phyloP scores from a whole-genome alignment of 176 grass and related monocot genomes.

The Musa itinerans region DNA sequence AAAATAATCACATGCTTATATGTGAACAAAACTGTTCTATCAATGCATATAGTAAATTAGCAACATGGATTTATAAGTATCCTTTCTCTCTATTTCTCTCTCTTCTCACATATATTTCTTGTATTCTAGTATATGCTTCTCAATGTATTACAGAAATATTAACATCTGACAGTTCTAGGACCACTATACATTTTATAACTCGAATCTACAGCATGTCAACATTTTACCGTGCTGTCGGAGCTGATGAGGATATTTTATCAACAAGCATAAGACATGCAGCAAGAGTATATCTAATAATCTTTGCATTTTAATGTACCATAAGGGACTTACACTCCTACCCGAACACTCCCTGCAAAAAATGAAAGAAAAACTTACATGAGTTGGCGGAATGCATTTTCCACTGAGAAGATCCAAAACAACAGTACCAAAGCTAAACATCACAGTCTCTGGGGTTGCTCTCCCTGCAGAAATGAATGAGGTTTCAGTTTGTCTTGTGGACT shows the following conservation, averaged over 20 bases:
- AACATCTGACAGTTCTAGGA: too few species aligned
- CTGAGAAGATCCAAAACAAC: slow-evolving; percentile 87
- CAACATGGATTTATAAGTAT: neutral
- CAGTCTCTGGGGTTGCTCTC: slow-evolving; percentile 84
- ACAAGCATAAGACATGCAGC: too few species aligned
- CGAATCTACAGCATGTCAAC: too few species aligned
- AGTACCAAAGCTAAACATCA: slow-evolving; percentile 96
- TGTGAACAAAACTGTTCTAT: neutral
- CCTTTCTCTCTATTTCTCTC: too few species aligned
- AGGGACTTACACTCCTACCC: neutral
- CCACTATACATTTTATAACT: too few species aligned
- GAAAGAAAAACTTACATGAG: slow-evolving; percentile 51
- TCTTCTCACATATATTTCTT: too few species aligned
- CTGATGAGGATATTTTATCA: too few species aligned
- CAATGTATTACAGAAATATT: too few species aligned
- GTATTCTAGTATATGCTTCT: too few species aligned
- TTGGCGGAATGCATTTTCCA: slow-evolving; percentile 95
- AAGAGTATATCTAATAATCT: too few species aligned
- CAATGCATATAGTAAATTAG: neutral
- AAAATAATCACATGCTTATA: neutral
- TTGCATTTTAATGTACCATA: neutral
- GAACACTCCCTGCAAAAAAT: slow-evolving; percentile 62
- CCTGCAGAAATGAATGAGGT: slow-evolving; percentile 37
- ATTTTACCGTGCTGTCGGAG: too few species aligned
- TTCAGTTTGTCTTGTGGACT: neutral